A percentile compares a stretch with the other conserved stretches of the same genome.
These are phyloP conservation scores for Xanthoconium stramineum DNA, from an alignment of 768 basidiomycete genomes.

Conservation along the genomic window DNA sequence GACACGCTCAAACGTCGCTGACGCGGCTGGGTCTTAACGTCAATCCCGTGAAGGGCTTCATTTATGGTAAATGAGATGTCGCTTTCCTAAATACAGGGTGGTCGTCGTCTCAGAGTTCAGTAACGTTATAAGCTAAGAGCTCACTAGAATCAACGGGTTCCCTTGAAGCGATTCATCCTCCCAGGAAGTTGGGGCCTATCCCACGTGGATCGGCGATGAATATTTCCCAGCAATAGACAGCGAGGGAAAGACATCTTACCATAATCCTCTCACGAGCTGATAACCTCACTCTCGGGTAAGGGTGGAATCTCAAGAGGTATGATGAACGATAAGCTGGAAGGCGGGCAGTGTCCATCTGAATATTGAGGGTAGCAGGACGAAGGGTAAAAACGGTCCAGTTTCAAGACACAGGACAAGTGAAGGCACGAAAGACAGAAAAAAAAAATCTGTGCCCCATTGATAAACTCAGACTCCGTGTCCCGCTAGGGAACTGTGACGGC, in stretches of 20 bases:
- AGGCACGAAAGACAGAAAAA: not conserved
- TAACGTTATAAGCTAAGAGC: not conserved
- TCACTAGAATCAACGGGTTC: not conserved
- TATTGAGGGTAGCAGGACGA: not conserved
- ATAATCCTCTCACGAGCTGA: slow-evolving; percentile 24
- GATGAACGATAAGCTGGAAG: slow-evolving; percentile 30
- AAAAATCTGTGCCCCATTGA: slow-evolving; percentile 13
- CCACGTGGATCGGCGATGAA: slow-evolving; percentile 1
- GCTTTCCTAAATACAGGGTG: slow-evolving; percentile 16
- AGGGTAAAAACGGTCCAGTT: not conserved
- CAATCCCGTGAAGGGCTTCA: slow-evolving; percentile 6
- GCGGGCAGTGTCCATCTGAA: slow-evolving; percentile 13
- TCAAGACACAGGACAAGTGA: slow-evolving; percentile 4
- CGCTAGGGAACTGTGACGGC: too few species aligned
- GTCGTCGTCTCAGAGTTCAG: not conserved
- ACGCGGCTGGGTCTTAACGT: not conserved
- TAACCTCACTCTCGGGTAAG: slow-evolving; percentile 25
- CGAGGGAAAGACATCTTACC: slow-evolving; percentile 16
- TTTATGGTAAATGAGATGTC: not conserved
- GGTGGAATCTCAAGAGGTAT: slow-evolving; percentile 27
- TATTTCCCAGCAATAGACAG: slow-evolving; percentile 8
- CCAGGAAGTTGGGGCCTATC: slow-evolving; percentile 11
- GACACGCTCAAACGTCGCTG: slow-evolving; percentile 16
- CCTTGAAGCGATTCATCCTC: not conserved
- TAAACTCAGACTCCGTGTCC: slow-evolving; percentile 18